Evolutionary conservation across 2,329 filamentous ascomycete genomes (phyloP).

Genomic region (Ceratocystis albifundus): DNA sequence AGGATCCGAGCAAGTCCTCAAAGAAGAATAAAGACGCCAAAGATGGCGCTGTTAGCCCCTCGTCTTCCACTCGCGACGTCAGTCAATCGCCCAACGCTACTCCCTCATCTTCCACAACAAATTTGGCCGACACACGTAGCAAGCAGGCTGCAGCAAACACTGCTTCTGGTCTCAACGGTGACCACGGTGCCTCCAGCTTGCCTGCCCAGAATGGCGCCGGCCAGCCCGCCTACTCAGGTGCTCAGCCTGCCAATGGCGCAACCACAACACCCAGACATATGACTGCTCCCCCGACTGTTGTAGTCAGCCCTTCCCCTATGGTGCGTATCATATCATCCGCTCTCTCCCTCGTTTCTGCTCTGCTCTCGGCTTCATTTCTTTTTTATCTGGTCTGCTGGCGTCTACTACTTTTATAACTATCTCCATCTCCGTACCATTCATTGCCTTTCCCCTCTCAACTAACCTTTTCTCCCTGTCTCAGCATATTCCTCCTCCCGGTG

Average conservation of each 20-base stretch:
- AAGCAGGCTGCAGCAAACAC: constrained; percentile 43
- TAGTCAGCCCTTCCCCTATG: constrained; percentile 89
- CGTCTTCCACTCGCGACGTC: constrained; percentile 44
- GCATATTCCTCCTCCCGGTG: constrained; percentile 87
- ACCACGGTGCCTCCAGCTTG: constrained; percentile 28
- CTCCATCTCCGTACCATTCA: background rate
- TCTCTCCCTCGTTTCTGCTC: constrained; percentile 21
- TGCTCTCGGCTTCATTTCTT: background rate
- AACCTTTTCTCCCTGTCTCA: constrained; percentile 30
- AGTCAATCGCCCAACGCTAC: constrained; percentile 57
- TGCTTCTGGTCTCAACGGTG: constrained; percentile 3
- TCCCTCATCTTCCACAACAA: constrained; percentile 79
- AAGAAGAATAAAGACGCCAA: constrained; percentile 63
- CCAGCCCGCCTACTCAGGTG: constrained; percentile 28
- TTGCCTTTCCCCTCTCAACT: background rate
- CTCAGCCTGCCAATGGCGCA: constrained; percentile 35
- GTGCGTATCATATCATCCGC: constrained; percentile 40
- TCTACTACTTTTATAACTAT: background rate
- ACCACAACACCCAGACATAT: constrained; percentile 54
- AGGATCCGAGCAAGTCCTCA: constrained; percentile 72
- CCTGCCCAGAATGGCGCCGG: constrained; percentile 30
- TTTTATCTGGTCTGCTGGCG: constrained; percentile 22
- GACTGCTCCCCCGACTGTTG: constrained; percentile 68
- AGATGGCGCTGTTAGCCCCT: constrained; percentile 71
- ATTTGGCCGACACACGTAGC: constrained; percentile 72